Evolutionary conservation across 805 yeast genomes (phyloP), one percentile per base, ranked within the genome.

Genomic region (Henningerozyma blattae): DNA sequence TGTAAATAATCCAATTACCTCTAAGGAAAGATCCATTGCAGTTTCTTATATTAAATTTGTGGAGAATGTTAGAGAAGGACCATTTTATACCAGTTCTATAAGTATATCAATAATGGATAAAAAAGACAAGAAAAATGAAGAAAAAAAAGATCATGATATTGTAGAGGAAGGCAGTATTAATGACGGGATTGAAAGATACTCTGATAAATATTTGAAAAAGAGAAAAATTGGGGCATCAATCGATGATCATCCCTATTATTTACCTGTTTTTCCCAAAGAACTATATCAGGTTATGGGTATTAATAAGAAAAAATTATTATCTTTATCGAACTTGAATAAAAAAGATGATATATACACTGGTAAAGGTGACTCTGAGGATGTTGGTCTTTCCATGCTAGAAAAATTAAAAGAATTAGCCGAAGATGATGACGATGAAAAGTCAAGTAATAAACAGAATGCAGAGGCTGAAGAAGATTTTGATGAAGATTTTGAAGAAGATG

Each of bases 181-280:
- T 35, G 94, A 83, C 51, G 86, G 89, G 2, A 69, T 87, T 28
- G 72, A 77, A 50, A 67, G 96, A 46, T 84, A 84, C 51, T 75
- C 93, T 3, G 96, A 87, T 55, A 67, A 66, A 52, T 87, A 82
- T 56, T 62, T 77, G 42, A 78, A 78, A 52, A 75, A 73, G 45
- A 69, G 82, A 36, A 74, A 70, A 47, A 69, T 77, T 13, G 84
- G 85, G 1, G 68, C 77, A 33, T 75, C 87, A 2, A 70, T 79
- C 7, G 79, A 76, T 40, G 86, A 80, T 34, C 86, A 81, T 58
- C 93, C 94, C 2, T 83, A 77, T 52, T 68, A 70, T 36, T 47
- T 73, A 7, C 74, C 71, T 35, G 67, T 82, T 42, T 80, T 85
- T 50, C 95, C 96, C 1, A 67, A 64, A 14, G 96, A 87, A 52